Percentiles rank a stretch among this genome's conserved stretches.
Evolutionary conservation across 352 stramenopile genomes (phyloP).

Genomic region (Phytophthora gonapodyides): DNA sequence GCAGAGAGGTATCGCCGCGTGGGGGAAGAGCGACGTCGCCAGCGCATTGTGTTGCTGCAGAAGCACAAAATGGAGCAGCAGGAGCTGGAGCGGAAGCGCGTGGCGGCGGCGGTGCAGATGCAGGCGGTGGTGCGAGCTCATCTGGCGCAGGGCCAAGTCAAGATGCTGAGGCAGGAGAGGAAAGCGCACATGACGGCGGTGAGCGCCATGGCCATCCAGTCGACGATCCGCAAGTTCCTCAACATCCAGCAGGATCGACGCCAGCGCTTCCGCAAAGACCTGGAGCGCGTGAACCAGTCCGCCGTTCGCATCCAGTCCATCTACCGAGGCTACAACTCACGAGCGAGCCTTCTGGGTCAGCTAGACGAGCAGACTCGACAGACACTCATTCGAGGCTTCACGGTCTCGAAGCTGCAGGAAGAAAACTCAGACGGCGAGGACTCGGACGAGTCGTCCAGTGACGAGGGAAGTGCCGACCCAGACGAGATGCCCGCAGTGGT

Average conservation of each 20-base stretch:
- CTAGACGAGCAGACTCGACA: slow-evolving; percentile 37
- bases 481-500: background rate
- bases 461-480: background rate
- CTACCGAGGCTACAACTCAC: slow-evolving; percentile 67
- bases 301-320: slow-evolving; percentile 71
- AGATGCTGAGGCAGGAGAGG: slow-evolving; percentile 44
- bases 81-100: slow-evolving; percentile 47
- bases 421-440: slow-evolving; percentile 22
- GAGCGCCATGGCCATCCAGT: slow-evolving; percentile 73
- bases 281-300: slow-evolving; percentile 66
- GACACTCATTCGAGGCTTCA: slow-evolving; percentile 18
- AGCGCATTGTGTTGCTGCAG: slow-evolving; percentile 57
- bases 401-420: slow-evolving; percentile 14
- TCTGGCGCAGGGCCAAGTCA: slow-evolving; percentile 37
- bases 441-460: background rate
- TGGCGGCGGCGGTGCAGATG: slow-evolving; percentile 48
- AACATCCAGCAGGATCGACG: slow-evolving; percentile 47
- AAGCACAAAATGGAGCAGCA: slow-evolving; percentile 59
- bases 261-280: slow-evolving; percentile 49
- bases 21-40: slow-evolving; percentile 54
- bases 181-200: slow-evolving; percentile 59
- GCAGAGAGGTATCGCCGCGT: slow-evolving; percentile 52
- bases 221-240: slow-evolving; percentile 62
- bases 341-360: slow-evolving; percentile 44
- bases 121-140: slow-evolving; percentile 55